These are phyloP conservation scores for Gomphus bonarii DNA, from an alignment of 1,284 basidiomycete genomes.

Conservation along the genomic window DNA sequence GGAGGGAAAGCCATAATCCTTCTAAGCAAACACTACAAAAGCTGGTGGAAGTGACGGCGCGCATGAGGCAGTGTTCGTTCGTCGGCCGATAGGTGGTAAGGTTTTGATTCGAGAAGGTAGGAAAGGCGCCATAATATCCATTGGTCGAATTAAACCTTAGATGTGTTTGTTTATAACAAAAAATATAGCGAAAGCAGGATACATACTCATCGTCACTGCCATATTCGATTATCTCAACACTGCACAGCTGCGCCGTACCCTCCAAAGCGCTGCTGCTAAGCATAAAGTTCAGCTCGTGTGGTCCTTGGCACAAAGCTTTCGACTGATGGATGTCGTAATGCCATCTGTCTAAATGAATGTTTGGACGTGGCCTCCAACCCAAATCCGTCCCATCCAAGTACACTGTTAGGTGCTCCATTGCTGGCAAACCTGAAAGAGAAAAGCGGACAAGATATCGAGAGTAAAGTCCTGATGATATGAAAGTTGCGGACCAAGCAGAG, in stretches of 20 bases:
- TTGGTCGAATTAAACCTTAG: constrained; percentile 49
- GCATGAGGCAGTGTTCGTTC: constrained; percentile 81
- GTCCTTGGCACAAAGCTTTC: constrained; percentile 32
- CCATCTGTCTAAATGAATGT: constrained; percentile 60
- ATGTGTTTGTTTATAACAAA: background rate
- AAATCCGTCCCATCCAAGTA: constrained; percentile 52
- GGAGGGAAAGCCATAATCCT: constrained; percentile 58
- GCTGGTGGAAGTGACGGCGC: constrained; percentile 54
- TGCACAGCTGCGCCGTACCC: constrained; percentile 63
- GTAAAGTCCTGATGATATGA: constrained; percentile 59
- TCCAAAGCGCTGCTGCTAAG: constrained; percentile 40
- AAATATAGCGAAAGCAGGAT: background rate
- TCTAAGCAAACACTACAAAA: constrained; percentile 73
- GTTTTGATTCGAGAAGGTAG: constrained; percentile 60
- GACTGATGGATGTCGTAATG: constrained; percentile 51
- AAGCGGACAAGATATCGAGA: constrained; percentile 56
- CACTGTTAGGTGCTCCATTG: constrained; percentile 42
- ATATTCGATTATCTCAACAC: constrained; percentile 68
- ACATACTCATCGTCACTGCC: constrained; percentile 53
- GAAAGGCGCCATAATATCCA: constrained; percentile 64
- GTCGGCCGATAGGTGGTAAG: constrained; percentile 63
- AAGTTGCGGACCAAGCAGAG: constrained; percentile 45
- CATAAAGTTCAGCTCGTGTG: constrained; percentile 47
- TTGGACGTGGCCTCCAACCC: constrained; percentile 42
- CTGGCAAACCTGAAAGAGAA: constrained; percentile 69